These are phyloP conservation scores for Trichoderma endophyticum DNA, from an alignment of 2,329 filamentous ascomycete species.

Conservation along the genomic window DNA sequence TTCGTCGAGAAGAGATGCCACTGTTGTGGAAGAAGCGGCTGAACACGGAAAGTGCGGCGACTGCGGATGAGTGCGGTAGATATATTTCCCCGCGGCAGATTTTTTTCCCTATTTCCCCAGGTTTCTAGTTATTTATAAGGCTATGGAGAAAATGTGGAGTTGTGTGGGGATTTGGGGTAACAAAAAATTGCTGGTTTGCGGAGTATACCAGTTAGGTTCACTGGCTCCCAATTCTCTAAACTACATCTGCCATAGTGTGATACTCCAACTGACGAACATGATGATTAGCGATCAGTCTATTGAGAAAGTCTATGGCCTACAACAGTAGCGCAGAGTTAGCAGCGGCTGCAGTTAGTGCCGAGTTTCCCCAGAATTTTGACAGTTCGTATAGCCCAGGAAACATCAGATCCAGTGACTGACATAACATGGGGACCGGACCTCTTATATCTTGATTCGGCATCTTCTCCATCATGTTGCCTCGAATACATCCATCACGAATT, in stretches of 20 bases:
- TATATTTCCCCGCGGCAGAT: not conserved
- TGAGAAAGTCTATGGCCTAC: not conserved
- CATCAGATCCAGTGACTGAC: not conserved
- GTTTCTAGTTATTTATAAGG: not conserved
- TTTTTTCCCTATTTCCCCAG: not conserved
- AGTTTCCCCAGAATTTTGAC: not conserved
- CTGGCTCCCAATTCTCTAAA: not conserved
- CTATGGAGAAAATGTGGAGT: not conserved
- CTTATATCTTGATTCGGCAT: not conserved
- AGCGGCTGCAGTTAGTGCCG: not conserved
- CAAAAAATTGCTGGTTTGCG: not conserved
- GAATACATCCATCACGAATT: not conserved
- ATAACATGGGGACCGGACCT: not conserved
- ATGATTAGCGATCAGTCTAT: not conserved
- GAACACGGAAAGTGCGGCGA: not conserved
- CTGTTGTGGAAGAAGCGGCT: not conserved
- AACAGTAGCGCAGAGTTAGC: not conserved
- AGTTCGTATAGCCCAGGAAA: not conserved
- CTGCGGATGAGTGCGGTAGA: not conserved
- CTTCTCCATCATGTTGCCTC: not conserved
- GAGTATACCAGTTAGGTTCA: not conserved
- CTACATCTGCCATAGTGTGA: not conserved
- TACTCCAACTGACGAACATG: not conserved
- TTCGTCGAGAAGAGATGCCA: not conserved
- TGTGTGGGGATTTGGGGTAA: not conserved